Evolutionary conservation across 192 early-diverging fungal genomes (phyloP), one percentile per base, ranked within the genome.

Genomic region (Backusella australiensis): DNA sequence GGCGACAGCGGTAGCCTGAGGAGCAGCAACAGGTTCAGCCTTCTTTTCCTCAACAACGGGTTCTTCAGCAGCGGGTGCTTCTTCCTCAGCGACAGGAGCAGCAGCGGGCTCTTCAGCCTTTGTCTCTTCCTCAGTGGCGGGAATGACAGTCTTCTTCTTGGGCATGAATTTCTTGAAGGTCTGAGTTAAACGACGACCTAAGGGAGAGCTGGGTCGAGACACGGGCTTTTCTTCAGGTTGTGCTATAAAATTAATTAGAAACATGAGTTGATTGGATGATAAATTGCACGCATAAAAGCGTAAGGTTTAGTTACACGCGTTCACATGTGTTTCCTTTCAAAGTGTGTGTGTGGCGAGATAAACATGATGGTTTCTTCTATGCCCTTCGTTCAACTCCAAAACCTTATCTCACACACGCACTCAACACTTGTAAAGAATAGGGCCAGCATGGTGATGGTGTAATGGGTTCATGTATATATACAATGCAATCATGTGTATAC

Each of bases 161-260:
- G 42, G 69, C 32, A 67, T 29, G 49, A 75, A 79, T 29, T 49
- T 53, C n/a, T 73, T 73, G 34, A 79, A 23, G 67, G 74, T 79
- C 65, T 79, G 78, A n/a, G 78, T 79, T 26, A 79, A 23, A 59
- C 78, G 72, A 66, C 78, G 78, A 14, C 78, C 72, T 6, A 79
- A 70, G 34, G 78, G 78, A 14, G 78, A 79, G 2, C 73, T 56
- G 44, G 78, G 36, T 46, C 78, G 78, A 70, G 78, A 44, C 32
- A 35, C 34, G 41, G 76, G 70, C 52, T 79, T 79, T 66, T 77
- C 76, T 63, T 68, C 52, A 36, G 72, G 19, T 52, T 72, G 53
- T 52, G 69, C 39, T 71, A 69, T 46, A 29, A 42, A 42, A 49
- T 71, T 6, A 44, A 29, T 29, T 29, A 29, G 12, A 49, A 32